Base-by-base conservation (phyloP, 352 stramenopile species). In the Phytophthora cryptogea region DNA sequence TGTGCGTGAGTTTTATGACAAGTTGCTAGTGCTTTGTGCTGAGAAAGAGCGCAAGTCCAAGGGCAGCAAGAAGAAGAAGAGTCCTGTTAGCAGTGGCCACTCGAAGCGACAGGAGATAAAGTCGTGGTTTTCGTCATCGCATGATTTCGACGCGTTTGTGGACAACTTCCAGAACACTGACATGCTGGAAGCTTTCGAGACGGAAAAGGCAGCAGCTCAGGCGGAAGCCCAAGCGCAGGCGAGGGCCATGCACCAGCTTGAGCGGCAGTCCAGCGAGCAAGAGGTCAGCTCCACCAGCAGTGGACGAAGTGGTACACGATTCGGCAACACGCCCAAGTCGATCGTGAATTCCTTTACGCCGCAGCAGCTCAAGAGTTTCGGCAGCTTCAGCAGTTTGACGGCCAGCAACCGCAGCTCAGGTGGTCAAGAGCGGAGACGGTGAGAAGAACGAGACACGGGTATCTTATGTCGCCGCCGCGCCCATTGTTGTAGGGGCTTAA, bases 91-190 rank as follows among this genome's bases (percentile, higher is more conserved):
- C 10, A 69, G 55, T 37, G 80, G 83, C 20, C 66, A 83, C 45
- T 92, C 83, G 13, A 91, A 91, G 59, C 76, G 80, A 0, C 81
- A 93, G 45, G 84, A 93, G 60, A 83, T 93, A 68, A 90, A 90
- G 66, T 81, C 84, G 32, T 93, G 84, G 84, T 93, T 93, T 39
- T 91, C 82, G 36, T 91, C 81, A 2, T 88, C 81, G 9, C 84
- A 93, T 63, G 84, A 93, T 17, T 90, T 88, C 39, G 84, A 93
- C 50, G 74, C 78, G 33, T 93, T 88, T 37, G 81, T 90, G n/a
- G 74, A 90, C 48, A 78, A 77, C n/a, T 91, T 93, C 31, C 53
- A 82, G 13, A 71, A 70, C 14, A 78, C 80, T 8, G 56, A 74
- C 7, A 63, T 91, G 39, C 78, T 86, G 17, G 32, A 73, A 28